Evolutionary conservation across 208 protist species (phyloP), one percentile per base, ranked within the genome.

Genomic region (Wallacemonas rigidus): DNA sequence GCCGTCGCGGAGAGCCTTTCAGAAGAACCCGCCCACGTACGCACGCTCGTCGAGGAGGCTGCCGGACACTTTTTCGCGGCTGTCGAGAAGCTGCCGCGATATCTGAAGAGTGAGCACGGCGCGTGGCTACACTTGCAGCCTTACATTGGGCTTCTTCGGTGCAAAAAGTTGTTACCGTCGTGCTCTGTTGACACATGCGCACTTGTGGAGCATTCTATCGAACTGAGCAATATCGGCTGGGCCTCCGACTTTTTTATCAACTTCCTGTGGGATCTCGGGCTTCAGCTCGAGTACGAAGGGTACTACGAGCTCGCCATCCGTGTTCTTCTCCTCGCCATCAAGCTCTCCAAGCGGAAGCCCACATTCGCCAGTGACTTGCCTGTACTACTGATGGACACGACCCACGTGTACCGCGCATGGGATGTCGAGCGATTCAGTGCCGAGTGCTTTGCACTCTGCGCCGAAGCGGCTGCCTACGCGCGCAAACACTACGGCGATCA

Each of bases 121-220:
- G 81, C 85, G 35, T 94, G 89, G 89, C 76, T 94, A 35, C 85
- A 94, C 54, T 72, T 92, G 14, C 84, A 92, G 69, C 89, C 89
- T 14, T 92, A 92, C 71, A 89, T 88, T 17, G 89, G 89, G 6
- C 73, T 94, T 35, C 69, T 94, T 40, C 78, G 77, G 15, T 94
- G 89, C 69, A 92, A 92, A 67, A 81, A 87, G 76, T 55, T 92
- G 55, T 77, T 94, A 43, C 87, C 83, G 15, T 89, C 86, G 1
- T 92, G 87, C 56, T 86, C 85, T 6, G 79, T 94, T 3, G 81
- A 92, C 61, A 92, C 86, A n/a, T 64, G 72, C 41, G 74, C 83
- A 47, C 75, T 94, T 12, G 89, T 91, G 38, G 58, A 80, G 50
- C 79, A 88, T 68, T 90, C 85, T 1, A 78, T 92, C 11, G 83